Evolutionary conservation across 768 basidiomycete genomes (phyloP).

Genomic region (Aureoboletus auriporus): DNA sequence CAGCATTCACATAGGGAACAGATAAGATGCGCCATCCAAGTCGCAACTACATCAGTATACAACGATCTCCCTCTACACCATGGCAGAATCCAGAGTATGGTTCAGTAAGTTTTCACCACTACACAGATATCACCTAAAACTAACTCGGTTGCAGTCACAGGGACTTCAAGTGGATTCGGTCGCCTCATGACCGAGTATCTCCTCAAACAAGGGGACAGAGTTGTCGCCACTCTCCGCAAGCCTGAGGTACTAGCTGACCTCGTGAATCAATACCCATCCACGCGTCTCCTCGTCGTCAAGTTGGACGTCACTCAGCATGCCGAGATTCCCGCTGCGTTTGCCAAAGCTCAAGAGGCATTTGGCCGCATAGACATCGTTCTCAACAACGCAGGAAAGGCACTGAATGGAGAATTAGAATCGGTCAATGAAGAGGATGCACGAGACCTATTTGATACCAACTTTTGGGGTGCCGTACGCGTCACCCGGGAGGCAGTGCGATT

Average conservation of each 20-base stretch:
- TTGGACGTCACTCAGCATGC: constrained; percentile 29
- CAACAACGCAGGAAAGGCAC: constrained; percentile 33
- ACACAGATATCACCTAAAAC: too few relatives aligned
- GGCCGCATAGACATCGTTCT: constrained; percentile 36
- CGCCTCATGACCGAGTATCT: constrained; percentile 30
- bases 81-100: constrained; percentile 16
- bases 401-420: constrained; percentile 33
- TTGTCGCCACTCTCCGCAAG: constrained; percentile 42
- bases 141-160: constrained; percentile 32
- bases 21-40: too few relatives aligned
- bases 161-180: constrained; percentile 38
- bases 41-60: too few relatives aligned
- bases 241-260: constrained; percentile 33
- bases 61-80: neutral
- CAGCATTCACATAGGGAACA: too few relatives aligned
- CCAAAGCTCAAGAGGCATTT: constrained; percentile 26
- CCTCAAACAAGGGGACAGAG: constrained; percentile 33
- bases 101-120: constrained; percentile 7
- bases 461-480: constrained; percentile 13
- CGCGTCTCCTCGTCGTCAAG: constrained; percentile 21
- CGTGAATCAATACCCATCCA: constrained; percentile 19
- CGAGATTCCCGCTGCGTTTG: constrained; percentile 28
- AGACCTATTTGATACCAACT: constrained; percentile 35
- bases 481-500: constrained; percentile 29
- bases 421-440: constrained; percentile 29